phyloP scores from a whole-genome alignment of 345 rosid species.

The Noccaea bulbosa region DNA sequence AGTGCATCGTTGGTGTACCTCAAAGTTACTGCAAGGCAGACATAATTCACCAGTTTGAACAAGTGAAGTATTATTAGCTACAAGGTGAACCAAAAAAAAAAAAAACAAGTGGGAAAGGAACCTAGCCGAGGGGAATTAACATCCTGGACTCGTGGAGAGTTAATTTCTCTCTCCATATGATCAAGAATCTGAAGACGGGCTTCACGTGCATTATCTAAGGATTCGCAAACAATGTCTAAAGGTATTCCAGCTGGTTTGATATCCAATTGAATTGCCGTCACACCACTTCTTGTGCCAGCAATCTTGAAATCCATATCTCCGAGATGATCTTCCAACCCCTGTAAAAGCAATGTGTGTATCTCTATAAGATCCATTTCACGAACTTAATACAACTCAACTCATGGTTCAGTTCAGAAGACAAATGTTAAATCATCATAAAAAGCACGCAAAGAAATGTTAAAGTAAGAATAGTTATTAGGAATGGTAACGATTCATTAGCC shows the following conservation, averaged over 20 bases:
- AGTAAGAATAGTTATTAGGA: background rate
- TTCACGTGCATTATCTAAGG: constrained; percentile 76
- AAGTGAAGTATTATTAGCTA: background rate
- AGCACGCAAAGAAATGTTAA: background rate
- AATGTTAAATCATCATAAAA: background rate
- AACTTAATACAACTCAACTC: background rate
- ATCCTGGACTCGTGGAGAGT: constrained; percentile 66
- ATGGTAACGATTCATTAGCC: background rate
- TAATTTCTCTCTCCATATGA: constrained; percentile 82
- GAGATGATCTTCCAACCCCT: constrained; percentile 98
- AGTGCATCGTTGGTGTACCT: constrained; percentile 83
- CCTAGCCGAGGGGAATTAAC: constrained; percentile 76
- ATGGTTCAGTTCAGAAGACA: background rate
- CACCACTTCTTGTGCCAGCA: constrained; percentile 89
- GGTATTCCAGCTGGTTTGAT: constrained; percentile 99
- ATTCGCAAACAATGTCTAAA: constrained; percentile 84
- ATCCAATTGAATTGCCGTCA: constrained; percentile 93
- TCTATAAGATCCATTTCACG: constrained; percentile 9
- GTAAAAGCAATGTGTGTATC: constrained; percentile 13
- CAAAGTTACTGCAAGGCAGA: constrained; percentile 62
- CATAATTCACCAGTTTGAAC: constrained; percentile 11
- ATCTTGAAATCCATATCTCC: constrained; percentile 99
- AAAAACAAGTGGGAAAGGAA: constrained; percentile 33
- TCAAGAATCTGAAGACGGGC: constrained; percentile 94
- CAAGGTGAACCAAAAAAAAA: background rate